Conservation (phyloP, 2,329 filamentous ascomycete species). For the Cytospora schulzeri region DNA sequence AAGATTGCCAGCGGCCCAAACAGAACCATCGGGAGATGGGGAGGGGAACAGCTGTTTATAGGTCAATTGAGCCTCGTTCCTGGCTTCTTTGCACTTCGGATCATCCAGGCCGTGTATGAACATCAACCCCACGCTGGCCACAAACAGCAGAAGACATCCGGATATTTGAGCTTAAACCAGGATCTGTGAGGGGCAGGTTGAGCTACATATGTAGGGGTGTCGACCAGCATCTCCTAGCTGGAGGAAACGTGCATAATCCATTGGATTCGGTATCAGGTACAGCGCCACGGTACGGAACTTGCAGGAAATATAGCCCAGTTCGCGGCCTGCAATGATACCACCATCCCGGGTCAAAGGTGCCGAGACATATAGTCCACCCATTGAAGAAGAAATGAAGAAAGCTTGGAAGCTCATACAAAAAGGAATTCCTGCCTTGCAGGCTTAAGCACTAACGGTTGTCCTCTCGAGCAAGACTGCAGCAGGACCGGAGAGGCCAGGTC, state of each 20-base stretch:
- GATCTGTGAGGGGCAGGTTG: conserved; percentile 10
- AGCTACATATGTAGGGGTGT: conserved; percentile 2
- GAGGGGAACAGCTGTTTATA: neutral
- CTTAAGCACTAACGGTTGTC: neutral
- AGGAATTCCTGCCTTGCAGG: neutral
- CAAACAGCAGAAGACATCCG: neutral
- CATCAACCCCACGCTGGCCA: neutral
- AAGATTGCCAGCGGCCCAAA: neutral
- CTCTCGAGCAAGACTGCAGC: neutral
- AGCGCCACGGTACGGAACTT: neutral
- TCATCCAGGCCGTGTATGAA: conserved; percentile 4
- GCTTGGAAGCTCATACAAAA: neutral
- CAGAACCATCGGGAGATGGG: neutral
- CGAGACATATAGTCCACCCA: neutral
- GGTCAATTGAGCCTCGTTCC: conserved; percentile 5
- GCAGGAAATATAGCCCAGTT: neutral
- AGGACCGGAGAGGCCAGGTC: no score
- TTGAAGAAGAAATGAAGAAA: neutral
- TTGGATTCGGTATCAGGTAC: conserved; percentile 16
- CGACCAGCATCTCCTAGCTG: neutral
- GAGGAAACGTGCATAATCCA: conserved; percentile 24
- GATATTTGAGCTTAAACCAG: neutral
- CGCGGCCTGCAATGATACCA: neutral
- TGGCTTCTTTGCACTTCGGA: neutral
- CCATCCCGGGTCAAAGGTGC: neutral